Evolutionary conservation across 805 yeast species (phyloP).

Genomic region (Kregervanrija pseudodelftensis): DNA sequence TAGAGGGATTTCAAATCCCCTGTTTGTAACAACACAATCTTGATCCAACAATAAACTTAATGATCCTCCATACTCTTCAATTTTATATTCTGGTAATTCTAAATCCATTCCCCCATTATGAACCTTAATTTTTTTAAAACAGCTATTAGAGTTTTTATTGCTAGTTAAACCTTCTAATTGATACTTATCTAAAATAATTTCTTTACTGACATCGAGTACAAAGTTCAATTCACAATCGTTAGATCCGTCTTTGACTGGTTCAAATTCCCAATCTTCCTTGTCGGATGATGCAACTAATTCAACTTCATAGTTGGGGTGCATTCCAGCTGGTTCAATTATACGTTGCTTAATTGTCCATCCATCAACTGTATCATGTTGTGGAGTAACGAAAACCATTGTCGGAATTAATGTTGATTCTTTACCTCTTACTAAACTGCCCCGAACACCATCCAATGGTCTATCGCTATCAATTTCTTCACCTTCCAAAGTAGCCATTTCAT

Average conservation of each 20-base stretch:
- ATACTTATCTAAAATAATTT: conserved; percentile 23
- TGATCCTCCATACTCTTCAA: conserved; percentile 20
- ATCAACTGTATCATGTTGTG: conserved; percentile 14
- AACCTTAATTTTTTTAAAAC: conserved; percentile 8
- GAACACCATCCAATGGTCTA: conserved; percentile 8
- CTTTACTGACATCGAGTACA: conserved; percentile 19
- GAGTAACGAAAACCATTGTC: conserved; percentile 18
- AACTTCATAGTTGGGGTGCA: conserved; percentile 23
- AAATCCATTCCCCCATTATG: conserved; percentile 21
- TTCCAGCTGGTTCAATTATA: conserved; percentile 13
- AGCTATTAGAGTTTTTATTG: background rate
- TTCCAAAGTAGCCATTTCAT: background rate
- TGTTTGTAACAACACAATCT: conserved; percentile 4
- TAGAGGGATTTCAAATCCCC: conserved; percentile 24
- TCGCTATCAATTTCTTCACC: background rate
- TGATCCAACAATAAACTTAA: conserved; percentile 14
- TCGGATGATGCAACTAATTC: conserved; percentile 1
- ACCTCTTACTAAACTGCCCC: conserved; percentile 1
- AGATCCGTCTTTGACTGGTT: conserved; percentile 4
- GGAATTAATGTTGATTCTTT: conserved; percentile 12
- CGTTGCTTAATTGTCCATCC: conserved; percentile 13
- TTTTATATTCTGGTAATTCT: conserved; percentile 25
- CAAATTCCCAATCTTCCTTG: background rate
- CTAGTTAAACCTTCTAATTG: conserved; percentile 13
- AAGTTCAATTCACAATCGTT: conserved; percentile 17